phyloP scores from a whole-genome alignment of 805 yeast species.

The Candida ovalis region DNA sequence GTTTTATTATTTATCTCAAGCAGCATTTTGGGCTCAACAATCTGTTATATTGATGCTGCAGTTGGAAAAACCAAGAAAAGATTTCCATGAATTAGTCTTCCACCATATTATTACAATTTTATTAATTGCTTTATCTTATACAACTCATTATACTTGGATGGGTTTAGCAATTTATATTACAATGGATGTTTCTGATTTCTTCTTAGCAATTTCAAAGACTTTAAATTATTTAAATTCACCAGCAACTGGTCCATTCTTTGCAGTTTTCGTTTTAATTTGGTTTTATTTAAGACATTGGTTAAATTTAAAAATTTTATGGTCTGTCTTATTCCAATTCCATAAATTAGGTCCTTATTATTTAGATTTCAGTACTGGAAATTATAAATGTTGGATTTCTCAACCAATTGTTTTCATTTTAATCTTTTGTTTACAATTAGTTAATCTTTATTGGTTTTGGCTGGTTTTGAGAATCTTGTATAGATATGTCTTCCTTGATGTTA shows the following conservation, averaged over 20 bases:
- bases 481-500: conserved; percentile 52
- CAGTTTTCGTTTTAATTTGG: conserved; percentile 73
- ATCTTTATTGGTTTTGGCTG: conserved; percentile 81
- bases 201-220: conserved; percentile 80
- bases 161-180: conserved; percentile 88
- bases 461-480: conserved; percentile 76
- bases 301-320: conserved; percentile 77
- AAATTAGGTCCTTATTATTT: conserved; percentile 79
- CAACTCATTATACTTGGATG: conserved; percentile 95
- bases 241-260: conserved; percentile 60
- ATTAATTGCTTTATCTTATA: conserved; percentile 79
- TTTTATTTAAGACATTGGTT: conserved; percentile 83
- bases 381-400: conserved; percentile 94
- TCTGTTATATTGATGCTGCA: conserved; percentile 76
- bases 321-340: conserved; percentile 79
- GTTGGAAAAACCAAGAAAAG: conserved; percentile 93
- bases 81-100: conserved; percentile 82
- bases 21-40: conserved; percentile 98
- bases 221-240: conserved; percentile 76
- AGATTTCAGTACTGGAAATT: conserved; percentile 87
- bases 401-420: conserved; percentile 80
- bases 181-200: conserved; percentile 94
- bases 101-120: conserved; percentile 92
- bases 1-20: conserved; percentile 83
- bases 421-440: conserved; percentile 78